Conservation (phyloP, 148 eudicot species). For the Silene conica region DNA sequence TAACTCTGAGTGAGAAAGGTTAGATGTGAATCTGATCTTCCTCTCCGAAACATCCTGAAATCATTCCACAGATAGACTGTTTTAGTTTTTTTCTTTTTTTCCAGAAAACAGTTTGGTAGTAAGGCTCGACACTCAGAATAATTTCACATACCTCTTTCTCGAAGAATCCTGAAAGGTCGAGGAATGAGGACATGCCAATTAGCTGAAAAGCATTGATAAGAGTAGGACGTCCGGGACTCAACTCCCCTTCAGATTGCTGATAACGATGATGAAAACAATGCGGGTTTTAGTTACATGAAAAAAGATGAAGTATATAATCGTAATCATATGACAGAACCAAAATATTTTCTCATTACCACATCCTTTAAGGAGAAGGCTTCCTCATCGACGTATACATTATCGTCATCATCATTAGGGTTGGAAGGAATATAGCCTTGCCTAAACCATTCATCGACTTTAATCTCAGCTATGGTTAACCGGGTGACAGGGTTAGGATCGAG, state of each 20-base stretch:
- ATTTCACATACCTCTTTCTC: conserved; percentile 64
- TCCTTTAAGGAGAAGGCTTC: conserved; percentile 50
- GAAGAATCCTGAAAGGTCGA: conserved; percentile 95
- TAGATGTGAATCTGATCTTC: conserved; percentile 84
- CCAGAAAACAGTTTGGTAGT: too few relatives aligned
- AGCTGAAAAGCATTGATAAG: conserved; percentile 90
- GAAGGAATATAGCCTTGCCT: conserved; percentile 58
- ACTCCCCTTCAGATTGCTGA: conserved; percentile 54
- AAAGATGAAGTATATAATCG: background rate
- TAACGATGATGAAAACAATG: conserved; percentile 4
- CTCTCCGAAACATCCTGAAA: conserved; percentile 72
- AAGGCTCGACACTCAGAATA: too few relatives aligned
- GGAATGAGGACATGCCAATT: conserved; percentile 88
- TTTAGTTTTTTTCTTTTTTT: background rate
- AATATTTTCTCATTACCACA: conserved; percentile 28
- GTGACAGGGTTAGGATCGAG: conserved; percentile 83
- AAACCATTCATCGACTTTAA: conserved; percentile 75
- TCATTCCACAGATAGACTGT: background rate
- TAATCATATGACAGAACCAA: background rate
- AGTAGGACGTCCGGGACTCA: conserved; percentile 42
- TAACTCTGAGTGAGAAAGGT: conserved; percentile 57
- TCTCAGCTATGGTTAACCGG: conserved; percentile 63
- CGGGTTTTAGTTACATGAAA: background rate
- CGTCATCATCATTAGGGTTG: conserved; percentile 44
- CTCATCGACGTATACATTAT: conserved; percentile 43